Conservation (phyloP, 441 rosid species). For the Mallotus repandus region DNA sequence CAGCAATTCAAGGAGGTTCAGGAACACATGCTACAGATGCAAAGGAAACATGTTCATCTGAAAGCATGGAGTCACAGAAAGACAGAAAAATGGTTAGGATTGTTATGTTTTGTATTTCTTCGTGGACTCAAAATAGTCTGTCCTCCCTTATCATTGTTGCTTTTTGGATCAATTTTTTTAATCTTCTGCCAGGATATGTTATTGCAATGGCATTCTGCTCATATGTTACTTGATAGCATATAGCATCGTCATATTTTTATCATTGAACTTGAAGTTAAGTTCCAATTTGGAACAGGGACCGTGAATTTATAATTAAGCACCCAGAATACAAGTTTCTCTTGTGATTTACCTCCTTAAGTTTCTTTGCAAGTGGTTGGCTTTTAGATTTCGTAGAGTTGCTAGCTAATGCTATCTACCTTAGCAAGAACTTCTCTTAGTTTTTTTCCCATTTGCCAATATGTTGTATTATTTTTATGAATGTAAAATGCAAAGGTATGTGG, state of each 20-base stretch:
- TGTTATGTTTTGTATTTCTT: too few relatives aligned
- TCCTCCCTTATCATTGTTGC: neutral
- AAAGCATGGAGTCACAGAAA: conserved; percentile 45
- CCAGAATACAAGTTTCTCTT: neutral
- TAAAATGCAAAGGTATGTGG: neutral
- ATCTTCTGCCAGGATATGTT: neutral
- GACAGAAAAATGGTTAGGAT: conserved; percentile 57
- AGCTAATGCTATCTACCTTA: neutral
- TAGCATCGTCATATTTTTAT: neutral
- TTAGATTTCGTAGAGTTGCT: neutral
- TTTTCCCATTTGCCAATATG: neutral
- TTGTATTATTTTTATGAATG: neutral
- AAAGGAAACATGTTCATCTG: conserved; percentile 45
- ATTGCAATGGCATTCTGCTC: neutral
- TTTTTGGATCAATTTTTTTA: neutral
- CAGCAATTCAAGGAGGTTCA: conserved; percentile 44
- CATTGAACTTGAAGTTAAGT: neutral
- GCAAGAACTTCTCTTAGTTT: neutral
- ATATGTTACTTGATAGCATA: neutral
- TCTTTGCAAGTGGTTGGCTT: neutral
- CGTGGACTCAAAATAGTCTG: neutral
- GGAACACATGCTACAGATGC: conserved; percentile 31
- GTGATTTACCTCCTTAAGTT: neutral
- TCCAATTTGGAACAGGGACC: neutral
- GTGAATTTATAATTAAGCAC: neutral